Evolutionary conservation across 2,329 filamentous ascomycete genomes (phyloP), one percentile per base, ranked within the genome.

Genomic region (Venturia oleaginea): DNA sequence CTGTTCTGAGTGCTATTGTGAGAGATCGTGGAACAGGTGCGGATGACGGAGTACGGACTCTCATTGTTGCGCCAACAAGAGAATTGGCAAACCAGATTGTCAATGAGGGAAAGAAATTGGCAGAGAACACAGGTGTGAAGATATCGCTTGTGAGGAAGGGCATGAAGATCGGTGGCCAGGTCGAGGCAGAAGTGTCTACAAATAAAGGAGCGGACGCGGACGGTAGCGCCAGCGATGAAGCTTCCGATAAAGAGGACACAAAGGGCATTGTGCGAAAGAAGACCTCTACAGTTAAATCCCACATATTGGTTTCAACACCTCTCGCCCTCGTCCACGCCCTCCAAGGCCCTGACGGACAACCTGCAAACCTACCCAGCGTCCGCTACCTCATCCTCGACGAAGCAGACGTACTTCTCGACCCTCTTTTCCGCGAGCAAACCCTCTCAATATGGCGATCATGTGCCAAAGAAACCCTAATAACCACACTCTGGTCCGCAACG

Each of bases 401-500:
- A 79, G 94, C 92, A 0, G 94, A 99, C 74, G 92, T 97, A 17
- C 86, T 99, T 6, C 84, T 99, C 13, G 92, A 97, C 70, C 87
- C 90, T 19, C 81, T 97, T 5, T 99, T 99, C 79, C 85, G 90
- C 65, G 89, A 94, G 27, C 92, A 97, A 74, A 97, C 92, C 0
- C 80, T 95, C 43, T 83, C 84, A 4, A 87, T 97, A 67, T 97
- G 92, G 92, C 84, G 85, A 51, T 84, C 89, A 3, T 93, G 93
- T 74, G 86, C 80, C 2, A 86, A 87, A 68, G 80, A 84, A 3
- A 76, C 81, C n/a, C 79, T 97, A 10, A 84, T 86, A 30, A 81
- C 91, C 3, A 91, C 89, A 11, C 86, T 96, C 66, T 99, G 93
- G 92, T 97, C 94, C 17, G 94, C 94, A 17, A 99, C 94, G 0